Conservation (phyloP, 139 green algal species). For the Volvox africanus region DNA sequence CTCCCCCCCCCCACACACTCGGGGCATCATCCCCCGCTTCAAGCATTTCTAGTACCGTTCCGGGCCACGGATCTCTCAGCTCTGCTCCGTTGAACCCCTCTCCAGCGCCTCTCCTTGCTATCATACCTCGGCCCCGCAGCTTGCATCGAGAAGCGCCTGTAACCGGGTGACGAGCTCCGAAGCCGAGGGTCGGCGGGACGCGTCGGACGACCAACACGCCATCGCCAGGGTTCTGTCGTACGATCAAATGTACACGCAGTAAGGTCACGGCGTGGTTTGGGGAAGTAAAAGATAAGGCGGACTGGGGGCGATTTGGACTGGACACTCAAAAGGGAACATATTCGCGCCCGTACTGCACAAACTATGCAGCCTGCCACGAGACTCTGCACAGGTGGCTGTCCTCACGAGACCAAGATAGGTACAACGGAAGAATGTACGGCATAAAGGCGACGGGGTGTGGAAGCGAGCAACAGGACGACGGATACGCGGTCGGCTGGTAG, state of each 20-base stretch:
- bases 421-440: too few relatives aligned
- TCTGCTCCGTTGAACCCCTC: not conserved
- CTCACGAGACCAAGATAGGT: too few relatives aligned
- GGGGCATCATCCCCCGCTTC: not conserved
- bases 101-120: not conserved
- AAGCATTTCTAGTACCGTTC: not conserved
- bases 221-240: not conserved
- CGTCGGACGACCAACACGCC: not conserved
- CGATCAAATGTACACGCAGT: not conserved
- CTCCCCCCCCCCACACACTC: not conserved
- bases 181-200: not conserved
- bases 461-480: not conserved
- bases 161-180: not conserved
- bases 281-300: not conserved
- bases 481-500: not conserved
- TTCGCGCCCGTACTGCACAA: too few relatives aligned
- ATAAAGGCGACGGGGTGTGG: too few relatives aligned
- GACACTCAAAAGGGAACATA: too few relatives aligned
- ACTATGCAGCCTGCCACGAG: too few relatives aligned
- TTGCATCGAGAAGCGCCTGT: conserved; percentile 20
- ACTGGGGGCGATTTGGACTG: not conserved
- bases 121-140: not conserved
- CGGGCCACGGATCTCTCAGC: not conserved
- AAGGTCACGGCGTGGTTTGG: not conserved
- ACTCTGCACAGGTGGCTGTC: too few relatives aligned